Evolutionary conservation across 2,329 filamentous ascomycete species (phyloP).

Genomic region (Penicillium digitatum): DNA sequence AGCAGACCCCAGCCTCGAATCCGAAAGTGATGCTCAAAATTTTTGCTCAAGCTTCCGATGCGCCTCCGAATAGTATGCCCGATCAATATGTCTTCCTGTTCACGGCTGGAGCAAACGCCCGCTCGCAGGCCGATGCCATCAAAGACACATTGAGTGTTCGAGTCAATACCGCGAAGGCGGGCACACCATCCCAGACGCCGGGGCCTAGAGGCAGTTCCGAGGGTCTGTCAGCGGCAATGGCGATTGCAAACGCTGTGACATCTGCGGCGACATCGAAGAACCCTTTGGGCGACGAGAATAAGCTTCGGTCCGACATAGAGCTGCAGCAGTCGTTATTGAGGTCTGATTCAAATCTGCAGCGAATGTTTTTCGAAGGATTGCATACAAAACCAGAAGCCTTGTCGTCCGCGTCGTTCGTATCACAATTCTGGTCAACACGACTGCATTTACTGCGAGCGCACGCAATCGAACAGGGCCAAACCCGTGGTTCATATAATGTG

Average conservation of each 20-base stretch:
- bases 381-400: constrained; percentile 80
- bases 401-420: constrained; percentile 73
- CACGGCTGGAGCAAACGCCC: constrained; percentile 69
- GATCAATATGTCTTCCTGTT: constrained; percentile 83
- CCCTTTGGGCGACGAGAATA: constrained; percentile 74
- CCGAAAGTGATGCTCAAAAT: constrained; percentile 93
- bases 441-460: constrained; percentile 82
- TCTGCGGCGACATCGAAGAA: constrained; percentile 47
- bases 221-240: constrained; percentile 65
- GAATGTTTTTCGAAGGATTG: constrained; percentile 82
- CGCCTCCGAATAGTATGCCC: constrained; percentile 39
- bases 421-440: constrained; percentile 91
- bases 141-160: constrained; percentile 75
- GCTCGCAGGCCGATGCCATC: constrained; percentile 77
- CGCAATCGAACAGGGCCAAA: constrained; percentile 82
- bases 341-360: constrained; percentile 68
- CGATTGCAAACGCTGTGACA: constrained; percentile 68
- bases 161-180: constrained; percentile 65
- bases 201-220: constrained; percentile 35
- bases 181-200: constrained; percentile 35
- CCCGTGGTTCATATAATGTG: constrained; percentile 87
- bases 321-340: constrained; percentile 86
- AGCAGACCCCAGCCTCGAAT: constrained; percentile 85
- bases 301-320: constrained; percentile 71
- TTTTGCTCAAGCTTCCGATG: constrained; percentile 63